Evolutionary conservation across 192 early-diverging fungal species (phyloP).

Genomic region (Coemansia guatemalensis): DNA sequence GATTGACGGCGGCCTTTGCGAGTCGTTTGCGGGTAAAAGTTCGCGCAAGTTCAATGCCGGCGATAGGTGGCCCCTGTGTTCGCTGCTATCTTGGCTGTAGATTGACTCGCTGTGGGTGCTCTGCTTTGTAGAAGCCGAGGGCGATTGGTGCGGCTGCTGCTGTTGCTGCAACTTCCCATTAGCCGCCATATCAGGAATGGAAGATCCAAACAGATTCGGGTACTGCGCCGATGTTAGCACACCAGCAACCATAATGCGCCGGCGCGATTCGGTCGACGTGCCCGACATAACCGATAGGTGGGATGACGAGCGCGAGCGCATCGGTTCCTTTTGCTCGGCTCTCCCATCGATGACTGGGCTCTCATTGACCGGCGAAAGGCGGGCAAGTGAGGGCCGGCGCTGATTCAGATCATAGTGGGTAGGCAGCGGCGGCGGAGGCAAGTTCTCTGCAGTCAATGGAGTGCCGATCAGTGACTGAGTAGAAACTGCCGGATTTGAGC

Average conservation of each 20-base stretch:
- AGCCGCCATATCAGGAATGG: conserved; percentile 12
- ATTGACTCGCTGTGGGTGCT: conserved; percentile 37
- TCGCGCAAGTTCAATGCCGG: conserved; percentile 6
- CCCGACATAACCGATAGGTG: conserved; percentile 42
- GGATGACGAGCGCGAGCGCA: conserved; percentile 46
- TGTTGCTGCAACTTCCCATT: conserved; percentile 7
- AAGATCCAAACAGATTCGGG: conserved; percentile 40
- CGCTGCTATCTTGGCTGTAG: conserved; percentile 31
- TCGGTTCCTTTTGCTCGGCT: conserved; percentile 3
- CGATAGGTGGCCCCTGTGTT: conserved; percentile 1
- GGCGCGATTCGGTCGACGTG: conserved; percentile 44
- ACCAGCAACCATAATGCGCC: conserved; percentile 48
- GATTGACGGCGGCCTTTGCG: conserved; percentile 17
- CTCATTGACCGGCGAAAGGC: conserved; percentile 47
- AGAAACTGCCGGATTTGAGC: conserved; percentile 15
- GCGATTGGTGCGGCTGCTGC: conserved; percentile 11
- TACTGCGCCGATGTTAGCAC: conserved; percentile 39
- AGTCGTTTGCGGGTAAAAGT: conserved; percentile 1
- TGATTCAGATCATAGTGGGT: conserved; percentile 2
- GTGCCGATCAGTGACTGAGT: conserved; percentile 21
- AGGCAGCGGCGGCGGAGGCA: conserved; percentile 9
- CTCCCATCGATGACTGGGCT: conserved; percentile 13
- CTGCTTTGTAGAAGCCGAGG: conserved; percentile 17
- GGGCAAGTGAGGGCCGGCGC: conserved; percentile 6
- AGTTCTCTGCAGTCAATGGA: conserved; percentile 14